Conservation (phyloP, 148 eudicot species). For the Cornus florida region DNA sequence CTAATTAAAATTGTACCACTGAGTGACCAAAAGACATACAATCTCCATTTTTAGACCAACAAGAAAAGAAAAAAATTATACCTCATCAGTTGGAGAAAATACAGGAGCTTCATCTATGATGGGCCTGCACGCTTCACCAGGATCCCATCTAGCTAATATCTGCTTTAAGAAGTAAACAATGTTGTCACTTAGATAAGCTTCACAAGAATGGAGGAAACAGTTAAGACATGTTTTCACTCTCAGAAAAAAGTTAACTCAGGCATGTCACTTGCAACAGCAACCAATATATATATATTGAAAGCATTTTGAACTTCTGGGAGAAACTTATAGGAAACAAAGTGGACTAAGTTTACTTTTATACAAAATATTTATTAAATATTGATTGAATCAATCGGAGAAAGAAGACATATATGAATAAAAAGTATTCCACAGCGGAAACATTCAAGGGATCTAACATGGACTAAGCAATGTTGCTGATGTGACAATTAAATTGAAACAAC, state of each 20-base stretch:
- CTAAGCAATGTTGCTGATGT: neutral
- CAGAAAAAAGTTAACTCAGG: neutral
- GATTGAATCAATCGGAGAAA: neutral
- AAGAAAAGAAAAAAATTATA: constrained; percentile 10
- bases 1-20: neutral
- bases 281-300: neutral
- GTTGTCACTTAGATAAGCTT: neutral
- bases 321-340: neutral
- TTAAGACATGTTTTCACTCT: neutral
- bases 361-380: neutral
- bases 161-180: constrained; percentile 18
- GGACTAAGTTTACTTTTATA: neutral
- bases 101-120: constrained; percentile 56
- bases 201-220: neutral
- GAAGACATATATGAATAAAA: neutral
- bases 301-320: neutral
- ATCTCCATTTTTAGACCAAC: neutral
- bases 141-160: constrained; percentile 59
- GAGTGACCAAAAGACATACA: neutral
- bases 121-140: constrained; percentile 48
- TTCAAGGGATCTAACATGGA: neutral
- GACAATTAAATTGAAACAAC: neutral
- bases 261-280: neutral
- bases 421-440: neutral
- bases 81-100: constrained; percentile 61